Evolutionary conservation across 441 rosid species (phyloP).

Genomic region (Viola pubescens): DNA sequence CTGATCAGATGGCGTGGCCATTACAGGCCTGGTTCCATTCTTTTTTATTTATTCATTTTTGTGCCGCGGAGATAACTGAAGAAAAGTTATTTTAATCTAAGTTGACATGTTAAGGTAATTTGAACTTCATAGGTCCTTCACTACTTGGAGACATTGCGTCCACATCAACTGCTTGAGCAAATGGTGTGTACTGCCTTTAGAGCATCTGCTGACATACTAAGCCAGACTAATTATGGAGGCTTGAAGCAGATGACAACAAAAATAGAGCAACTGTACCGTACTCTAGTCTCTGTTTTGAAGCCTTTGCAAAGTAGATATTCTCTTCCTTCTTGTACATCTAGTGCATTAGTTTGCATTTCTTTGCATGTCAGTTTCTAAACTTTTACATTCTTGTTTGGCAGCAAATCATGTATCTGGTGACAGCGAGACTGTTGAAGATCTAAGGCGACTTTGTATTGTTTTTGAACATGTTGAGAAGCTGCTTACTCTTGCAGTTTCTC

Average conservation of each 20-base stretch:
- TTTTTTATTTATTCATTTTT: neutral
- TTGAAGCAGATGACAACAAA: slow-evolving; percentile 64
- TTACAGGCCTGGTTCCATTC: too few relatives aligned
- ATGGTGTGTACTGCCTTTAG: slow-evolving; percentile 94
- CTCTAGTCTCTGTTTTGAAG: slow-evolving; percentile 51
- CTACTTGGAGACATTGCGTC: slow-evolving; percentile 85
- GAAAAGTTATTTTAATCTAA: neutral
- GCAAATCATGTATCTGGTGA: slow-evolving; percentile 43
- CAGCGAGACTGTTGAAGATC: slow-evolving; percentile 53
- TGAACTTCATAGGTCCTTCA: slow-evolving; percentile 59
- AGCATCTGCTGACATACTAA: slow-evolving; percentile 91
- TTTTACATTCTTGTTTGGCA: slow-evolving; percentile 21
- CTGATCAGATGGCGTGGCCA: neutral
- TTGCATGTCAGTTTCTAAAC: neutral
- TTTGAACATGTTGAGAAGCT: slow-evolving; percentile 85
- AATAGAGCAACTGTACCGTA: slow-evolving; percentile 69
- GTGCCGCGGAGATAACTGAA: too few relatives aligned
- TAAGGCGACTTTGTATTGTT: slow-evolving; percentile 52
- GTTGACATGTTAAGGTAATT: slow-evolving; percentile 18
- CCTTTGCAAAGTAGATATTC: slow-evolving; percentile 48
- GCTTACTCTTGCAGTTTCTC: slow-evolving; percentile 76
- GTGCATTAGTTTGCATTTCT: neutral
- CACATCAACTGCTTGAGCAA: slow-evolving; percentile 92
- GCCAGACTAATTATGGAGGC: slow-evolving; percentile 62
- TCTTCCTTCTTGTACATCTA: slow-evolving; percentile 8